These are phyloP conservation scores for Aureoboletus auriporus DNA, from an alignment of 768 basidiomycete genomes.

Conservation along the genomic window DNA sequence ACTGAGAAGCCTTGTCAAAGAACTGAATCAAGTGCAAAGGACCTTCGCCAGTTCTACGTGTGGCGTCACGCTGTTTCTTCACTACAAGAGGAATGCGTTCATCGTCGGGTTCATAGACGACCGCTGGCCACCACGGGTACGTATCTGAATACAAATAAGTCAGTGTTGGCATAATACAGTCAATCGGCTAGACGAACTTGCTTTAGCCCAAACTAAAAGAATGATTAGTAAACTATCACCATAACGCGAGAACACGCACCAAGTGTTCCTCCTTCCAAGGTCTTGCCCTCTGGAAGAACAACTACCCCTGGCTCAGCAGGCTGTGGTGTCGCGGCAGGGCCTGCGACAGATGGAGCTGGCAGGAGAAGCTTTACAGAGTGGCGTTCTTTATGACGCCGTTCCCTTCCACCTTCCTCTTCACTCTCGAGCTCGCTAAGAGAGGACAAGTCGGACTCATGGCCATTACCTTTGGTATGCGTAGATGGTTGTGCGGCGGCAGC, in stretches of 20 bases:
- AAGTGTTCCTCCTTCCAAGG: slow-evolving; percentile 55
- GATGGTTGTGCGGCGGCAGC: slow-evolving; percentile 2
- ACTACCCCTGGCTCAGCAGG: slow-evolving; percentile 30
- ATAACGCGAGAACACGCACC: slow-evolving; percentile 39
- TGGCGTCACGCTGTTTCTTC: slow-evolving; percentile 26
- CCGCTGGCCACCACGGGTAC: slow-evolving; percentile 88
- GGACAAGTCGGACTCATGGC: slow-evolving; percentile 41
- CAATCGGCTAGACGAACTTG: slow-evolving; percentile 38
- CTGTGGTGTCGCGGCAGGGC: slow-evolving; percentile 6
- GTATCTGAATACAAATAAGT: slow-evolving; percentile 42
- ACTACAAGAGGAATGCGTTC: slow-evolving; percentile 45
- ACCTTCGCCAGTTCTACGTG: slow-evolving; percentile 36
- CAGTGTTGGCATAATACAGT: neutral
- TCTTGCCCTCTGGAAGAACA: slow-evolving; percentile 32
- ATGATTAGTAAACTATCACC: neutral
- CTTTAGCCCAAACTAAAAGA: slow-evolving; percentile 78
- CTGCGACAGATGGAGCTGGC: slow-evolving; percentile 6
- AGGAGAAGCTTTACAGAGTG: neutral
- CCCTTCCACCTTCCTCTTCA: slow-evolving; percentile 17
- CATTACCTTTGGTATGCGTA: slow-evolving; percentile 9
- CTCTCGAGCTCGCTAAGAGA: slow-evolving; percentile 43
- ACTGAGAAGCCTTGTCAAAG: slow-evolving; percentile 64
- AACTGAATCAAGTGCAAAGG: slow-evolving; percentile 70
- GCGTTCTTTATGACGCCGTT: slow-evolving; percentile 5
- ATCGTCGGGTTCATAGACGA: slow-evolving; percentile 64